phyloP scores from a whole-genome alignment of 2,329 filamentous ascomycete genomes.

The Erysiphe pisi region DNA sequence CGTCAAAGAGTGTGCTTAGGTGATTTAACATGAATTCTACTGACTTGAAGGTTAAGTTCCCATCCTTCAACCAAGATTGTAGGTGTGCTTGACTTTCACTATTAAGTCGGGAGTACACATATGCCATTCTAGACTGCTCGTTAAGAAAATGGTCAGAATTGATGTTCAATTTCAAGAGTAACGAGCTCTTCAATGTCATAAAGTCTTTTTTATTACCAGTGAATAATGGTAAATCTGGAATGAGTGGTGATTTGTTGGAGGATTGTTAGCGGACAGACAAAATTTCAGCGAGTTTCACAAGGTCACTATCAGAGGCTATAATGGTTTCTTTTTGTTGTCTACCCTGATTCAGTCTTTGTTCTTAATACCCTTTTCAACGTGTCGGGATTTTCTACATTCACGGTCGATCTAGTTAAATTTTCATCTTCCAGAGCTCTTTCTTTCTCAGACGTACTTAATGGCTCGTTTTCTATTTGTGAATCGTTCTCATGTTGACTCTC shows the following conservation, averaged over 20 bases:
- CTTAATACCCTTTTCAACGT: neutral
- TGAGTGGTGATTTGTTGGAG: no score
- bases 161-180: neutral
- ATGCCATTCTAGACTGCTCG: neutral
- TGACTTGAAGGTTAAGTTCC: neutral
- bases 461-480: neutral
- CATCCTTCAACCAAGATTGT: neutral
- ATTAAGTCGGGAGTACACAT: neutral
- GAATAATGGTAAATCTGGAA: neutral
- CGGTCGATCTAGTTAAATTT: neutral
- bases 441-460: no score
- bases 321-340: no score
- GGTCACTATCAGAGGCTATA: no score
- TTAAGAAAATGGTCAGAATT: neutral
- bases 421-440: no score
- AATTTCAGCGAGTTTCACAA: no score
- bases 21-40: neutral
- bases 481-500: neutral
- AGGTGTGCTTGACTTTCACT: neutral
- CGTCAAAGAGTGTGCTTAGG: neutral
- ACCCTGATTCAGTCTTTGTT: neutral
- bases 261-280: no score
- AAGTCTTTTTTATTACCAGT: conserved; percentile 7
- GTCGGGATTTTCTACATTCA: neutral
- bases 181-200: neutral